Evolutionary conservation across 129 eudicot species (phyloP).

Genomic region (Glebionis coronaria): DNA sequence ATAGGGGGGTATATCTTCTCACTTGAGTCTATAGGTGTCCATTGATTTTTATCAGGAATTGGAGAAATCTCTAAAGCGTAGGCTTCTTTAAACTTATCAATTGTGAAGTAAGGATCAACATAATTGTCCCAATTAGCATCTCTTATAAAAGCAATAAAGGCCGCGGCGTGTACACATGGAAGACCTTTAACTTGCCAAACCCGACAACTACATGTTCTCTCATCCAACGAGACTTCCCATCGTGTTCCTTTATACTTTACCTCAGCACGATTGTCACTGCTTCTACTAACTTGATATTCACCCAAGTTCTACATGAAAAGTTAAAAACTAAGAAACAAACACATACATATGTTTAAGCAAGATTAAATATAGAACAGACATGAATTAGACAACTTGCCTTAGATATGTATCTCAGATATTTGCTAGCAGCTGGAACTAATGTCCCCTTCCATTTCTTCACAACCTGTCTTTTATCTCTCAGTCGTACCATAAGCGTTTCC

Average conservation of each 20-base stretch:
- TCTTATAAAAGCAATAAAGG: neutral
- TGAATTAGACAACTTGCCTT: neutral
- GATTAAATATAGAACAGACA: neutral
- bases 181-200: slow-evolving; percentile 2
- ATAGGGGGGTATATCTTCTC: neutral
- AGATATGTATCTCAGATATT: neutral
- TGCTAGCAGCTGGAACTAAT: neutral
- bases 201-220: neutral
- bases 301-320: slow-evolving; percentile 1
- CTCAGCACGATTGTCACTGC: neutral
- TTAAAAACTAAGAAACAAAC: neutral
- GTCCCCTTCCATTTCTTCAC: slow-evolving; percentile 2
- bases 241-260: neutral
- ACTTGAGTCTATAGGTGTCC: neutral
- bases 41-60: neutral
- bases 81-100: neutral
- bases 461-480: neutral
- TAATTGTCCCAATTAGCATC: neutral
- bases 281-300: neutral
- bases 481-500: neutral
- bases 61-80: slow-evolving; percentile 2
- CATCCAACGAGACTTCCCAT: neutral
- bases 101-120: neutral
- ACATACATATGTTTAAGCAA: neutral
- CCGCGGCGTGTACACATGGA: neutral